Base-by-base conservation (phyloP, 1,284 basidiomycete genomes). In the Tilletia walkeri region DNA sequence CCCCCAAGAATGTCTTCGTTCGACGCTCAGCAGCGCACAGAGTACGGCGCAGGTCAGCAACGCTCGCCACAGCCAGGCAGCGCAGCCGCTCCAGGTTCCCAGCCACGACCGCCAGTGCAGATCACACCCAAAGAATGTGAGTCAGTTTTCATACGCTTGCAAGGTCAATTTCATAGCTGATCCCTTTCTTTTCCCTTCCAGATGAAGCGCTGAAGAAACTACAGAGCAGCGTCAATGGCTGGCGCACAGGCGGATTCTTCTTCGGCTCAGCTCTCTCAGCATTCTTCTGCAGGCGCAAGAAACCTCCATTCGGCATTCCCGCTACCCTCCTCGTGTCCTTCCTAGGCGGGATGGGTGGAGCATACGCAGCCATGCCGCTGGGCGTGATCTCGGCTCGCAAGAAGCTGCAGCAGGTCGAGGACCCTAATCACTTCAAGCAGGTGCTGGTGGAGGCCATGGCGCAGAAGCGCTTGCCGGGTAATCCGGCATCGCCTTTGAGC, bases 371-470 rank as follows among this genome's bases (percentile, higher is more conserved):
- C 16, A 38, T 34, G 59, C 59, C 59, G 4, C 30, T 63, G 16
- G 59, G 59, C 16, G 59, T 63, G 34, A 34, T 63, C 34, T 16
- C 34, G 5, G 36, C 18, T 7, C 34, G 59, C 34, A 38, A 41
- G 12, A 18, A 10, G 4, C 36, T 63, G 12, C 30, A 63, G 34
- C 34, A 38, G n/a, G 20, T 63, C 59, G 38, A 63, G 59, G 59
- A 63, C 36, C 59, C 59, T 10, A 39, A 16, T 3, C 59, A 63
- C 20, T 63, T 63, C 59, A 63, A 38, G 59, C 36, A 63, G 59
- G 59, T 63, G 16, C 34, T 63, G 14, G 34, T 41, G 12, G 59
- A 63, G 59, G 38, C 38, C 16, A 34, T 39, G 6, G 14, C 7
- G 12, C 59, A 63, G 18, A 53, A 53, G 50, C 50, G 50, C 18